phyloP scores from a whole-genome alignment of 169 alveolate species.

The Plasmodium vinckei region DNA sequence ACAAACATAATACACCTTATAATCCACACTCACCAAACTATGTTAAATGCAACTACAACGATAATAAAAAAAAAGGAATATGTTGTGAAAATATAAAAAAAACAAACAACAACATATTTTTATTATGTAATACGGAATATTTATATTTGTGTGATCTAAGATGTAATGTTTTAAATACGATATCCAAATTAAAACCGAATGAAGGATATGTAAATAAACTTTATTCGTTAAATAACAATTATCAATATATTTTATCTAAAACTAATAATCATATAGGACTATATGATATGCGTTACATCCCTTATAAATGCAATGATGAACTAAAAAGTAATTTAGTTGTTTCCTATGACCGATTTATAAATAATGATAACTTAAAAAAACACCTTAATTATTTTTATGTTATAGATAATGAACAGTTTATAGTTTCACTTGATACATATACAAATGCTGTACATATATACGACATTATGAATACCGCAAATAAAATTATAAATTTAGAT shows the following conservation, averaged over 20 bases:
- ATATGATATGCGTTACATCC: slow-evolving; percentile 60
- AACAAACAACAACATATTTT: slow-evolving; percentile 66
- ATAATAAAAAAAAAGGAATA: slow-evolving; percentile 75
- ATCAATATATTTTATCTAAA: slow-evolving; percentile 76
- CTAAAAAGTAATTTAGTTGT: slow-evolving; percentile 42
- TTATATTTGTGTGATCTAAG: slow-evolving; percentile 67
- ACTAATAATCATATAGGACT: slow-evolving; percentile 77
- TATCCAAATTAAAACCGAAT: slow-evolving; percentile 72
- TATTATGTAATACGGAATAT: slow-evolving; percentile 73
- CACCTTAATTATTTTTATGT: slow-evolving; percentile 74
- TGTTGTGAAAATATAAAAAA: slow-evolving; percentile 69
- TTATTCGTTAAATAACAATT: slow-evolving; percentile 70
- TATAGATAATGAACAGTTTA: slow-evolving; percentile 73
- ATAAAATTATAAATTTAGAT: slow-evolving; percentile 50
- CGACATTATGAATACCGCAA: slow-evolving; percentile 40
- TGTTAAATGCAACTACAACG: slow-evolving; percentile 61
- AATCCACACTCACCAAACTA: slow-evolving; percentile 73
- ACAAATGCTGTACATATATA: slow-evolving; percentile 72
- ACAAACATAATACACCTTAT: slow-evolving; percentile 68
- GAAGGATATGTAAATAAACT: slow-evolving; percentile 75
- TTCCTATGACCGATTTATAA: slow-evolving; percentile 65
- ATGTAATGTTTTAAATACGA: slow-evolving; percentile 75
- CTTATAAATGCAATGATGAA: slow-evolving; percentile 66
- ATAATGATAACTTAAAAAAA: slow-evolving; percentile 75
- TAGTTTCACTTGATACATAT: slow-evolving; percentile 74